Base-by-base conservation (phyloP, 495 filamentous ascomycete genomes). In the Xylaria castorea region DNA sequence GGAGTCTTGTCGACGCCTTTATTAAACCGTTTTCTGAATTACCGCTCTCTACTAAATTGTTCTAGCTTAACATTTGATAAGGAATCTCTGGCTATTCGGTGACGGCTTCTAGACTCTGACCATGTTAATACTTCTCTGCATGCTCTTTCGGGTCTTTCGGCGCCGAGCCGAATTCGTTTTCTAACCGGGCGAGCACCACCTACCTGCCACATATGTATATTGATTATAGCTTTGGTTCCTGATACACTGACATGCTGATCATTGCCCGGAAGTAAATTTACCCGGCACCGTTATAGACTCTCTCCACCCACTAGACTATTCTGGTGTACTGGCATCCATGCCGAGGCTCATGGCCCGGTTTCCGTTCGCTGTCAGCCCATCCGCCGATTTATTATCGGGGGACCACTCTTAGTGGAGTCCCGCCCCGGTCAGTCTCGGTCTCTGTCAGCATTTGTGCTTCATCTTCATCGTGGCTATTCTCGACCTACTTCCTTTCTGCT, bases 311-410 rank as follows among this genome's bases (percentile, higher is more conserved):
- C n/a, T 51, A 51, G 14, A 36, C 6, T 36, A 6, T 36, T 3
- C 34, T 36, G 6, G 42, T 5, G 42, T 18, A 1, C 42, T 14
- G 42, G 42, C 42, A 51, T 25, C 11, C 6, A 25, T 48, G 18
- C 48, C 48, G 48, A 51, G 50, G 50, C 50, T 53, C 50, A 25
- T 51, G 48, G 20, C 14, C 53, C 53, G 53, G 12, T 18, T 57
- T 32, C 58, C 58, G 58, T 38, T 61, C 58, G 34, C 12, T 20
- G 20, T 14, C 38, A 30, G 53, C 25, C 16, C 34, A 14, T 20
- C 9, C 60, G 38, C 61, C 61, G 61, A 64, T 44, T 64, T 64
- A 64, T 64, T 64, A 64, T 64, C 61, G 61, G 38, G 30, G 61
- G 22, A n/a, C 61, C 61, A 44, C 38, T 64, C 38, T 64, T 40